Base-by-base conservation (phyloP, 345 rosid genomes). In the Crucihimalaya himalaica region DNA sequence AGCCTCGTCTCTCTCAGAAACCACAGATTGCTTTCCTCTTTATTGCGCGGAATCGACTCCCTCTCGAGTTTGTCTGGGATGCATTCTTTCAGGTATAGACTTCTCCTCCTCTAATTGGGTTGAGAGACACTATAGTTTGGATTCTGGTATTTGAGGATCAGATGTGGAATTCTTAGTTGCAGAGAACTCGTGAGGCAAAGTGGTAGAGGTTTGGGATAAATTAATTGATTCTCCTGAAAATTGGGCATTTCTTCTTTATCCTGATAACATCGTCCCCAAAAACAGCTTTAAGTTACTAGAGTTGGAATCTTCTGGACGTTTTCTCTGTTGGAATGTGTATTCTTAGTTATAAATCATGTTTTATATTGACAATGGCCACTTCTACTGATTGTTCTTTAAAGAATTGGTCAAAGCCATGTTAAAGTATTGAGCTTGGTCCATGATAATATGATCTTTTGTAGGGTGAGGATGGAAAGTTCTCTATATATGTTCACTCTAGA, bases 401-500 rank as follows among this genome's bases (percentile, higher is more conserved):
- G 2, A 47, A 8, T 13, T 50, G 15, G 1, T 48, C 32, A 50
- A 37, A 50, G 31, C 53, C 53, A 29, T 42, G 63, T 43, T 53
- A 9, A 52, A 18, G n/a, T 2, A 46, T 19, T 25, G 51, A 66
- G 60, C 8, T 66, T 57, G 32, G 39, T 54, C 6, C 34, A 16
- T 60, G 23, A 20, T 68, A 2, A 6, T 52, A 31, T 53, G 14
- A 19, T 29, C 16, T 15, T 75, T 78, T 83, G 80, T 87, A 92
- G 99, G 96, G 88, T 35, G 85, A 77, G 71, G 94, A 95, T 65
- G 83, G 69, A 25, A 86, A 76, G 57, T 95, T 95, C 78, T 88
- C 99, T 16, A 83, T 95, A 53, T 87, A 21, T 72, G 97, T 95
- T 80, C 99, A 95, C 68, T 87, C 99, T 40, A 87, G 99, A 85